Base-by-base conservation (phyloP, 148 eudicot species). In the Heliamphora exappendiculata region DNA sequence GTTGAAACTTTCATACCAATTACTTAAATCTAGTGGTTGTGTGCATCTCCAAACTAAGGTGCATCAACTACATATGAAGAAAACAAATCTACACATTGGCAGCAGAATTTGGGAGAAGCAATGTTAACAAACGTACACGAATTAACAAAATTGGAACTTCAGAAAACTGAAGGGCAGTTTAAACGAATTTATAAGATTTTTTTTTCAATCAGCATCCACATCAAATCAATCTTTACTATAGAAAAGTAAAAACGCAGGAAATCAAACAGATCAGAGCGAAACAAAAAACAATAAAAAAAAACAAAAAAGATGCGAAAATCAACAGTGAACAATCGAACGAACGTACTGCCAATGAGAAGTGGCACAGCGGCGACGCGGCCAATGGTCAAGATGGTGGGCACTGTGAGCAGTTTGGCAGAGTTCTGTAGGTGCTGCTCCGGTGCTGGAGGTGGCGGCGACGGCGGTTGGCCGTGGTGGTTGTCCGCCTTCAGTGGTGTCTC, bases 301-400 rank as follows among this genome's bases (percentile, higher is more conserved):
- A 9, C n/a, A n/a, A n/a, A n/a, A n/a, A n/a, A n/a, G n/a, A n/a
- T n/a, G n/a, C n/a, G 3, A 45, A 8, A 28, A 39, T 44, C 42
- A n/a, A 13, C 2, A 58, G 59, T 10, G 51, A 36, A 34, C 6
- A 41, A 19, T 31, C 31, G 34, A 11, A 16, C 22, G 47, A 60
- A 74, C 97, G 75, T 87, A 95, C 99, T 89, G 62, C 76, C 81
- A 66, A 95, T 88, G 73, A 95, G 87, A 64, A 90, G 70, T 19
- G 97, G 99, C 14, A 95, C 83, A 2, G 97, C 88, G n/a, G 87
- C 93, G 33, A 95, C 99, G 57, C 99, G 96, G 50, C 90, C 94
- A 24, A 95, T 89, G 36, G 97, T 95, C 75, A 95, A 76, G 31
- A 92, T 68, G 36, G 96, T 95, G 0, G 99, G 99, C 88, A 95